phyloP scores from a whole-genome alignment of 2,329 filamentous ascomycete genomes.

The Epichloe scottii region DNA sequence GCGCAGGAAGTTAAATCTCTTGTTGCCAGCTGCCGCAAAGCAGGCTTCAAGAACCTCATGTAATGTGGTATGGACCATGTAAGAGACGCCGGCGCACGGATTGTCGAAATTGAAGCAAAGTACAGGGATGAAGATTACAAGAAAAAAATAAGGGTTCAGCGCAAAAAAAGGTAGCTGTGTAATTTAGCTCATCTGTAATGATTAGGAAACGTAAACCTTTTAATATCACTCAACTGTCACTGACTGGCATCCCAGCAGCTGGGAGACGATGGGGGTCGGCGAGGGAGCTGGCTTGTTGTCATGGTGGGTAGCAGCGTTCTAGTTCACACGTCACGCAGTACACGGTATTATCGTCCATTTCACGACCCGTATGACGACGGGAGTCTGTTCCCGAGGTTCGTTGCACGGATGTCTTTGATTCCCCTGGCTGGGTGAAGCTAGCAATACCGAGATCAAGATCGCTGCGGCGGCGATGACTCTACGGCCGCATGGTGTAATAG shows the following conservation, averaged over 20 bases:
- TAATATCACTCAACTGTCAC: neutral
- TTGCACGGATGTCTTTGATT: too few species aligned
- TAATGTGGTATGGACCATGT: constrained; percentile 3
- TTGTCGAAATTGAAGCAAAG: neutral
- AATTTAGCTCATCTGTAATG: neutral
- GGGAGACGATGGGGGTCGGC: too few species aligned
- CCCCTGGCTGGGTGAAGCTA: too few species aligned
- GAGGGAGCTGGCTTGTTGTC: too few species aligned
- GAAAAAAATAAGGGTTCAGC: neutral
- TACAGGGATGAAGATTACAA: neutral
- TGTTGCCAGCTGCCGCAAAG: constrained; percentile 14
- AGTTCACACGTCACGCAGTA: too few species aligned
- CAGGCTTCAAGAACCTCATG: constrained; percentile 12
- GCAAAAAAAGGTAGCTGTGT: neutral
- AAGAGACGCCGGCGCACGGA: neutral
- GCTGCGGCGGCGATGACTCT: too few species aligned
- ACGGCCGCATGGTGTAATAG: too few species aligned
- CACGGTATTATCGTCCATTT: too few species aligned
- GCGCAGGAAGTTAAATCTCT: constrained; percentile 16
- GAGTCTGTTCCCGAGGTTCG: too few species aligned
- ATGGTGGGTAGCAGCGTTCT: too few species aligned
- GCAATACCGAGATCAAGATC: too few species aligned
- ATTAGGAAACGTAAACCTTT: neutral
- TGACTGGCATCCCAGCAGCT: neutral
- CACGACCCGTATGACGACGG: too few species aligned